phyloP scores from a whole-genome alignment of 2,329 filamentous ascomycete species.

The Cordyceps cateniannulata region DNA sequence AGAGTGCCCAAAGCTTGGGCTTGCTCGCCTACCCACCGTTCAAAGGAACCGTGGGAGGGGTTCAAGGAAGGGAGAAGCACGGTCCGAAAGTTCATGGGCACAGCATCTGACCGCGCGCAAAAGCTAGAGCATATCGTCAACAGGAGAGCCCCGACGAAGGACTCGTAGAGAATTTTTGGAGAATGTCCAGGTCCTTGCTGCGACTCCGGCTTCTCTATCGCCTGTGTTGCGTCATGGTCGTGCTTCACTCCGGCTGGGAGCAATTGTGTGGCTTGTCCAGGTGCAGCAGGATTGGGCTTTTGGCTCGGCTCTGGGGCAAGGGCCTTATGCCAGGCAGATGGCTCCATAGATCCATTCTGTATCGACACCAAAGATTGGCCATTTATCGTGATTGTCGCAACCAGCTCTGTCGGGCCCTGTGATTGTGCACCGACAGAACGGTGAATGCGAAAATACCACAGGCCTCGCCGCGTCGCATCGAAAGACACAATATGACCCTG shows the following conservation, averaged over 20 bases:
- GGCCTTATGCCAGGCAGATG: constrained; percentile 2
- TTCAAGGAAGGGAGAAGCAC: constrained; percentile 37
- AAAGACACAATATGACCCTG: constrained; percentile 48
- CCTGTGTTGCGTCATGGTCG: constrained; percentile 23
- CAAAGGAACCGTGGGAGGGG: constrained; percentile 23
- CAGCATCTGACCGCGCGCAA: constrained; percentile 40
- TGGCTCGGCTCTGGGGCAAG: neutral
- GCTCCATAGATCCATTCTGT: constrained; percentile 1
- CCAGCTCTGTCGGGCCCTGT: constrained; percentile 12
- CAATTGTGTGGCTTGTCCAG: constrained; percentile 3
- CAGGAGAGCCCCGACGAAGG: constrained; percentile 47
- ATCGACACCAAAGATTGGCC: neutral
- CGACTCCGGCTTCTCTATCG: constrained; percentile 14
- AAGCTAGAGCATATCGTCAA: constrained; percentile 44
- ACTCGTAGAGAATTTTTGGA: constrained; percentile 43
- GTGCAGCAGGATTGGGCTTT: neutral
- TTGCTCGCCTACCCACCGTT: constrained; percentile 20
- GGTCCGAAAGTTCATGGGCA: constrained; percentile 48
- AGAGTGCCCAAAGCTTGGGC: constrained; percentile 41
- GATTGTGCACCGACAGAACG: constrained; percentile 32
- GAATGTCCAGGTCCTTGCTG: constrained; percentile 18
- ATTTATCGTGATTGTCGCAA: neutral
- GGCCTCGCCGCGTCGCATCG: constrained; percentile 41
- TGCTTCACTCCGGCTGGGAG: constrained; percentile 13
- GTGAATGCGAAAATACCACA: constrained; percentile 50